These are phyloP conservation scores for Penicillium sp. DNA, from an alignment of 2,329 filamentous ascomycete species.

Conservation along the genomic window DNA sequence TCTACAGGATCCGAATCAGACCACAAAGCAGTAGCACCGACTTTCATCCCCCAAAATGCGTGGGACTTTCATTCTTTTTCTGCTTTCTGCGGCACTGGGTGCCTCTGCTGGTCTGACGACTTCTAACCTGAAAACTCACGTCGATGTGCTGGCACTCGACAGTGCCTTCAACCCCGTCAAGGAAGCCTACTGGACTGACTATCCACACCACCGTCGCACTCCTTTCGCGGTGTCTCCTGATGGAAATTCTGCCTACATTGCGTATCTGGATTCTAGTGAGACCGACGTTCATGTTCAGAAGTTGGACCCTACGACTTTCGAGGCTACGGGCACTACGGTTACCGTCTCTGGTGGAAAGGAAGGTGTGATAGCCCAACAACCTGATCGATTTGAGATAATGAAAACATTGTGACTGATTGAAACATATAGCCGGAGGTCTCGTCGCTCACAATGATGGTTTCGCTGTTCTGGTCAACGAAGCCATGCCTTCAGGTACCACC, in stretches of 20 bases:
- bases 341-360: conserved; percentile 59
- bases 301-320: conserved; percentile 57
- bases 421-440: conserved; percentile 55
- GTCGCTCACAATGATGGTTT: conserved; percentile 65
- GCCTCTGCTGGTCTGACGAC: conserved; percentile 20
- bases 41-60: conserved; percentile 19
- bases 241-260: conserved; percentile 60
- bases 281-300: conserved; percentile 60
- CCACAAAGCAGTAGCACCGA: conserved; percentile 10
- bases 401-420: background rate
- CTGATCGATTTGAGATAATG: background rate
- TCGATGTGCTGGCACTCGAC: conserved; percentile 50
- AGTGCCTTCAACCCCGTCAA: conserved; percentile 59
- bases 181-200: conserved; percentile 62
- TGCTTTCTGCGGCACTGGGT: conserved; percentile 28
- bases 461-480: conserved; percentile 62
- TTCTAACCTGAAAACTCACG: conserved; percentile 39
- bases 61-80: conserved; percentile 23
- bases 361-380: conserved; percentile 22
- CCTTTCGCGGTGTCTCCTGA: conserved; percentile 64
- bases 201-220: conserved; percentile 62
- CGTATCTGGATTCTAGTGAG: conserved; percentile 59
- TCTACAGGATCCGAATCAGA: background rate
- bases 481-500: conserved; percentile 51
- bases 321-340: conserved; percentile 53